phyloP scores from a whole-genome alignment of 2,329 filamentous ascomycete species.

The Talaromyces verruculosus region DNA sequence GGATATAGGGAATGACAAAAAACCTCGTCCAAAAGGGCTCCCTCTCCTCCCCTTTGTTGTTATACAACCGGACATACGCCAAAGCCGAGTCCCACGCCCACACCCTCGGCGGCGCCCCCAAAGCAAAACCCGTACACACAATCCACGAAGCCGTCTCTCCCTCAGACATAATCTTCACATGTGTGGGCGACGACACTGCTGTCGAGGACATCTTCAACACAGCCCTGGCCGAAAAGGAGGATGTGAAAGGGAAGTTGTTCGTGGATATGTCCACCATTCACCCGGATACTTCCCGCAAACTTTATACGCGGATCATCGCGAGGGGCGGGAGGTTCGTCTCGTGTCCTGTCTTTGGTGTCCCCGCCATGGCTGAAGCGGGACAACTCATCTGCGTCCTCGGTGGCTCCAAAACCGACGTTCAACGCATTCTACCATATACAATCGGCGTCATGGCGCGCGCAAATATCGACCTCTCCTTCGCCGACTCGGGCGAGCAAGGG shows the following conservation, averaged over 20 bases:
- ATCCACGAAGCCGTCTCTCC: constrained; percentile 65
- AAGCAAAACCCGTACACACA: constrained; percentile 63
- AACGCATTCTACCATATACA: constrained; percentile 65
- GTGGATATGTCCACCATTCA: constrained; percentile 87
- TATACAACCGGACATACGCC: constrained; percentile 76
- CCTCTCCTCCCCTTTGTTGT: constrained; percentile 67
- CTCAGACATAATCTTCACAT: constrained; percentile 78
- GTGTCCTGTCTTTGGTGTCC: constrained; percentile 55
- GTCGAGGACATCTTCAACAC: constrained; percentile 62
- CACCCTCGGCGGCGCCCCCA: constrained; percentile 53
- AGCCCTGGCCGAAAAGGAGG: constrained; percentile 48
- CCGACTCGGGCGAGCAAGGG: neutral
- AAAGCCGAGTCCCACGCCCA: constrained; percentile 64
- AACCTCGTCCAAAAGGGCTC: constrained; percentile 78
- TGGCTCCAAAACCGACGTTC: constrained; percentile 59
- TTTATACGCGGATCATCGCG: constrained; percentile 58
- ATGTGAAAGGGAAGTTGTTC: constrained; percentile 69
- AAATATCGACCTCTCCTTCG: constrained; percentile 64
- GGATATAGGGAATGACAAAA: constrained; percentile 71
- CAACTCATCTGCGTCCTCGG: constrained; percentile 72
- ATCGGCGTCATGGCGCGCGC: constrained; percentile 69
- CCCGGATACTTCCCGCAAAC: constrained; percentile 71
- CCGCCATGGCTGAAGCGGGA: constrained; percentile 57
- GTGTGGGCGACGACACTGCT: constrained; percentile 74
- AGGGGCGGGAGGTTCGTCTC: constrained; percentile 73